phyloP scores from a whole-genome alignment of 2,329 filamentous ascomycete genomes.

The Pezicula radicicola region DNA sequence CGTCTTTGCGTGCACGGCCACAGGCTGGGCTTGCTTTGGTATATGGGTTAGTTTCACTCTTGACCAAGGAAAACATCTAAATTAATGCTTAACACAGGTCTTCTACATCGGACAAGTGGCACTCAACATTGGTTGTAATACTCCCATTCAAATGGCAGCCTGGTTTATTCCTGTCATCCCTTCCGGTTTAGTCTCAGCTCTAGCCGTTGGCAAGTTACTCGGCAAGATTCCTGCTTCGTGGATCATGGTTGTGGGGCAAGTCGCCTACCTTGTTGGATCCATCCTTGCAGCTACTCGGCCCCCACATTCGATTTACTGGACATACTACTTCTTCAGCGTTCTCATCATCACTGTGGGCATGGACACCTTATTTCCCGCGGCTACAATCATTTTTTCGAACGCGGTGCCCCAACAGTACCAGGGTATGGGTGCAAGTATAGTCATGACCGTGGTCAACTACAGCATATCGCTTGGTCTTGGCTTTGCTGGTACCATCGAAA shows the following conservation, averaged over 20 bases:
- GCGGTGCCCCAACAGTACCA: slow-evolving; percentile 42
- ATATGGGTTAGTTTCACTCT: slow-evolving; percentile 37
- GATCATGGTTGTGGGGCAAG: slow-evolving; percentile 35
- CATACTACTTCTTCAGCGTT: slow-evolving; percentile 54
- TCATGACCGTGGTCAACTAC: slow-evolving; percentile 66
- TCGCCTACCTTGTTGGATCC: slow-evolving; percentile 35
- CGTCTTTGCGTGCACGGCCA: slow-evolving; percentile 22
- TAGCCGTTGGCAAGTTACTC: slow-evolving; percentile 6
- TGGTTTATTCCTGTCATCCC: slow-evolving; percentile 8
- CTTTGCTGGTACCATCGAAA: slow-evolving; percentile 62
- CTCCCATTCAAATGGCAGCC: slow-evolving; percentile 9
- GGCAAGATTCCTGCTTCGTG: slow-evolving; percentile 30
- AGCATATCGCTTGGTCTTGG: slow-evolving; percentile 63
- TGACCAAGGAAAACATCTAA: slow-evolving; percentile 20
- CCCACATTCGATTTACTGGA: slow-evolving; percentile 58
- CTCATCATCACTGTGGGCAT: slow-evolving; percentile 59
- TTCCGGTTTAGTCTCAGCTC: slow-evolving; percentile 8
- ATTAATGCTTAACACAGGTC: neutral
- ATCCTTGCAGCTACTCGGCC: slow-evolving; percentile 43
- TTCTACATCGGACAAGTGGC: slow-evolving; percentile 6
- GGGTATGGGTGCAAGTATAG: slow-evolving; percentile 50
- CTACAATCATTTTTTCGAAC: slow-evolving; percentile 57
- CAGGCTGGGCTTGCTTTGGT: slow-evolving; percentile 8
- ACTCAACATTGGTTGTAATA: slow-evolving; percentile 5
- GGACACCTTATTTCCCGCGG: slow-evolving; percentile 64